Evolutionary conservation across 2,329 filamentous ascomycete species (phyloP).

Genomic region (Fusarium chlamydosporum): DNA sequence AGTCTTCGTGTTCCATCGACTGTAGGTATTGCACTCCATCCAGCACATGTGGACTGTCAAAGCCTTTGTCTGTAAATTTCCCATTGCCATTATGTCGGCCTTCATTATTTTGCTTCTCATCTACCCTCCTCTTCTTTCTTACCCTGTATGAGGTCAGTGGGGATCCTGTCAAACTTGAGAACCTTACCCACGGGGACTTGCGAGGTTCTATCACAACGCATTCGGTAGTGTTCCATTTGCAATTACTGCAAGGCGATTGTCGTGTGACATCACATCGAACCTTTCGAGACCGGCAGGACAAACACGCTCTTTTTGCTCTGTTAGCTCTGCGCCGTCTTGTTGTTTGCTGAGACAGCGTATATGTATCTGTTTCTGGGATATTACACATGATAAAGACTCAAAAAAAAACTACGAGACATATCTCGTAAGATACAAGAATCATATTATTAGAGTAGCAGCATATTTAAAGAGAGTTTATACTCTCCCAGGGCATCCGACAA

Average conservation of each 20-base stretch:
- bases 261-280: slow-evolving; percentile 21
- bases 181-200: slow-evolving; percentile 1
- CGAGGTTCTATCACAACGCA: slow-evolving; percentile 15
- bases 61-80: too few relatives aligned
- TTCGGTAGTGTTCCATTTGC: slow-evolving; percentile 12
- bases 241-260: slow-evolving; percentile 24
- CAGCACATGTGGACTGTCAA: rapidly evolving
- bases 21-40: rapidly evolving
- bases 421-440: too few relatives aligned
- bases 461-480: background rate
- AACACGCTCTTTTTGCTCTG: slow-evolving; percentile 12
- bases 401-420: too few relatives aligned
- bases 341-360: background rate
- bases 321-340: slow-evolving; percentile 1
- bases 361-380: background rate
- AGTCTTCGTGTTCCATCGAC: background rate
- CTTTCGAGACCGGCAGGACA: slow-evolving; percentile 17
- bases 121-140: background rate
- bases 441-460: background rate
- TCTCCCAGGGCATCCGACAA: too few relatives aligned
- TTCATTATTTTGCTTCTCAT: background rate
- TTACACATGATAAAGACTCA: background rate
- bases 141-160: background rate
- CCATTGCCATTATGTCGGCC: background rate
- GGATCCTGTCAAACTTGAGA: rapidly evolving